Base-by-base conservation (phyloP, 2,329 filamentous ascomycete species). In the Cladophialophora yegresii region DNA sequence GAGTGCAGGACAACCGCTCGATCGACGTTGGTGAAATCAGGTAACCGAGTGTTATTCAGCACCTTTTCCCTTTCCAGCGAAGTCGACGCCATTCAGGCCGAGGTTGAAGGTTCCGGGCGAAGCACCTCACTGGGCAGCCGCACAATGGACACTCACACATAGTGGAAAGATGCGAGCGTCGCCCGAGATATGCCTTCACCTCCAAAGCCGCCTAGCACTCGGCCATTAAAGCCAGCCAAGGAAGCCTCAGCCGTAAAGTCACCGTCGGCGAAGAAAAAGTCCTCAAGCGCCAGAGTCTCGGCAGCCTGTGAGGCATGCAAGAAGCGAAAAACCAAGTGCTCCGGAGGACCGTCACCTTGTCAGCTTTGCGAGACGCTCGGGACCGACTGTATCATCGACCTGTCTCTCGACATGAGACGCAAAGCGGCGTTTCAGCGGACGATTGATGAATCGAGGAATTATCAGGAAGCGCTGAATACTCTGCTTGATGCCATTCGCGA, bases 221-320 rank as follows among this genome's bases (percentile, higher is more conserved):
- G 61, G 40, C 54, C 54, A 20, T 47, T 67, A 13, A 67, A 69
- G 49, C 58, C 67, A 30, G 62, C 59, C 51, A 59, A 67, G 47
- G 67, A 67, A n/a, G 26, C 26, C 13, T 58, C 26, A 12, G n/a
- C 64, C 36, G 43, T 61, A 10, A 66, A 64, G 33, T 23, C 51
- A 33, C 28, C 61, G 7, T 23, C 20, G 8, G 12, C 28, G 30
- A 59, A 55, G 36, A 68, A 67, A 47, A 53, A 63, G 33, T 45
- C 64, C 30, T 26, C 62, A 10, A 65, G 53, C 36, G 60, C 33
- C 12, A 55, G 67, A 50, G 65, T 69, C 47, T 69, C 67, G 16
- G 67, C 67, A 16, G 67, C 67, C n/a, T 69, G 67, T 26, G 67
- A 69, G 43, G 67, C 67, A 40, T 69, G 67, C 58, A 69, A 69